phyloP scores from a whole-genome alignment of 345 rosid species.

The Bretschneidera sinensis region DNA sequence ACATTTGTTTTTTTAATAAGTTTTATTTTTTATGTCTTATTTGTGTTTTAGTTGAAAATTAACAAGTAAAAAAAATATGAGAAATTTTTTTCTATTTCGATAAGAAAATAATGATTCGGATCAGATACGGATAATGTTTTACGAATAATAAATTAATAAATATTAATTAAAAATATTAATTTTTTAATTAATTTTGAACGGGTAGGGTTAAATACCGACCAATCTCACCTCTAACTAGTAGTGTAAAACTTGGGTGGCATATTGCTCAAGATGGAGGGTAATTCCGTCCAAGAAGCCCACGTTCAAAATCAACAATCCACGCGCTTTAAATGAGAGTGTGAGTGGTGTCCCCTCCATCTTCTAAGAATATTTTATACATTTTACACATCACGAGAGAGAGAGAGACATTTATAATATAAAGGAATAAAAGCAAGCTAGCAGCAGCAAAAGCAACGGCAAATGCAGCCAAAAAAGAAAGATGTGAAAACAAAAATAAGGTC shows the following conservation, averaged over 20 bases:
- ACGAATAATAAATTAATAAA: too few species aligned
- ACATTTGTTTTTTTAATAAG: too few species aligned
- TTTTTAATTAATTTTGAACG: too few species aligned
- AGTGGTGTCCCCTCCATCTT: not conserved
- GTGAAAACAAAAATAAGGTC: constrained; percentile 30
- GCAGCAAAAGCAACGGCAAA: constrained; percentile 15
- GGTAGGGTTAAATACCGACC: too few species aligned
- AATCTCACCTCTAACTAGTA: too few species aligned
- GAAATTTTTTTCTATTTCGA: too few species aligned
- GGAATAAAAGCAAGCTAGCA: constrained; percentile 6
- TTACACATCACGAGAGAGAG: constrained; percentile 10
- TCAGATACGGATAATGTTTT: too few species aligned
- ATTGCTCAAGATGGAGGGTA: not conserved
- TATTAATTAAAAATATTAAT: too few species aligned
- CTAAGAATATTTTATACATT: not conserved
- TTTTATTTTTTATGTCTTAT: too few species aligned
- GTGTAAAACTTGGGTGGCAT: too few species aligned
- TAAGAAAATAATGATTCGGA: not conserved
- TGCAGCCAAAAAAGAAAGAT: constrained; percentile 9
- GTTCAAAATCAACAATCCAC: not conserved
- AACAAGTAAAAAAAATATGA: too few species aligned
- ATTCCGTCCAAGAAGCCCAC: not conserved
- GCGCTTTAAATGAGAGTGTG: constrained; percentile 15
- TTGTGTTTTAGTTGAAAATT: too few species aligned
- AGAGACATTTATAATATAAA: constrained; percentile 3